Evolutionary conservation across 2,329 filamentous ascomycete genomes (phyloP).

Genomic region (Calonectria honghensis): DNA sequence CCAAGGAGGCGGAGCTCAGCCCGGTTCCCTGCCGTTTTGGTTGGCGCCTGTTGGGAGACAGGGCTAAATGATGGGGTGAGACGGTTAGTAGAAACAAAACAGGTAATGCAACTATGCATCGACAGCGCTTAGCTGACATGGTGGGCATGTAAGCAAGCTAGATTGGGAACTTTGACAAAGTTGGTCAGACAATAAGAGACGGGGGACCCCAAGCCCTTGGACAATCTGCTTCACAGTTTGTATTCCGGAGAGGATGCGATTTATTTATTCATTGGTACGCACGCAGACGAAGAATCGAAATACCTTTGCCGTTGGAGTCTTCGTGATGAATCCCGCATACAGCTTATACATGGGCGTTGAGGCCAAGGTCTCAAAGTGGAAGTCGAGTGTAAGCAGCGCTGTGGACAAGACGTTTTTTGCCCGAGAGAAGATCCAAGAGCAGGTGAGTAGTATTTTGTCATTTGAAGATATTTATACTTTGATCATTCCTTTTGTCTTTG

Average conservation of each 20-base stretch:
- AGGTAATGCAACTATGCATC: not conserved
- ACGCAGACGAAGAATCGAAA: conserved; percentile 5
- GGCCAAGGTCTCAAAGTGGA: conserved; percentile 26
- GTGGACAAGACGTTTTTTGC: conserved; percentile 36
- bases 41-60: not conserved
- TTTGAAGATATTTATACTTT: not conserved
- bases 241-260: not conserved
- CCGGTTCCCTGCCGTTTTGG: not conserved
- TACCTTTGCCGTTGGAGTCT: not conserved
- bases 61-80: not conserved
- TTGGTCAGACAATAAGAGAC: conserved; percentile 12
- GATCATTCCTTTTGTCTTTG: not conserved
- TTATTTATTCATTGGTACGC: not conserved
- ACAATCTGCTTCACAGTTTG: not conserved
- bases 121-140: conserved; percentile 30
- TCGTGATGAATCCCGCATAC: conserved; percentile 33
- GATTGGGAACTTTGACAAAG: conserved; percentile 8
- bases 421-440: conserved; percentile 31
- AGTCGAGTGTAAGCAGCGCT: conserved; percentile 28
- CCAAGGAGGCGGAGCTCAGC: conserved; percentile 5
- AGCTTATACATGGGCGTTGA: conserved; percentile 29
- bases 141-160: conserved; percentile 8
- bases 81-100: not conserved
- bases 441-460: not conserved
- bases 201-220: not conserved